These are phyloP conservation scores for Alternaria gansuensis DNA, from an alignment of 2,329 filamentous ascomycete species.

Conservation along the genomic window DNA sequence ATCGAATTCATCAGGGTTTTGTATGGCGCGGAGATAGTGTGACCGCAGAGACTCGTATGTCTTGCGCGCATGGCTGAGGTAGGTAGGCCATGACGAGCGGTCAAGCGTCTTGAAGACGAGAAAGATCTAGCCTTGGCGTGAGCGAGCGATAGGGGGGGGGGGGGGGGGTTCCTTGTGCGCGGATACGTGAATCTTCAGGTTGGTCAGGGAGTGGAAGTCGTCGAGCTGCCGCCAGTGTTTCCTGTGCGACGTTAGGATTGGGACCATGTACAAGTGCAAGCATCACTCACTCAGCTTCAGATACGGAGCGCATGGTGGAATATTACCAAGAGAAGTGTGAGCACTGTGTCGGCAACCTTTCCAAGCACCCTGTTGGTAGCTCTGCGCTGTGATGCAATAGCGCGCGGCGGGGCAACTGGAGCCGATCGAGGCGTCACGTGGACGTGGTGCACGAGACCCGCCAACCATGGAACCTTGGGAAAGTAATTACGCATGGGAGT, in stretches of 20 bases:
- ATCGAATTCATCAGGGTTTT: slow-evolving; percentile 82
- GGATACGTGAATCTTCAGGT: slow-evolving; percentile 51
- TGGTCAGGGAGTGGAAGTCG: slow-evolving; percentile 50
- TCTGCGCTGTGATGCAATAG: slow-evolving; percentile 28
- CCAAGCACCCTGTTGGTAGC: slow-evolving; percentile 48
- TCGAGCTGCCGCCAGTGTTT: slow-evolving; percentile 51
- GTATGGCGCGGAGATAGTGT: slow-evolving; percentile 82
- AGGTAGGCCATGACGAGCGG: slow-evolving; percentile 72
- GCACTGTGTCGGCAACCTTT: slow-evolving; percentile 17
- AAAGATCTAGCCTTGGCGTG: slow-evolving; percentile 68
- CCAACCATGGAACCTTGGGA: background rate
- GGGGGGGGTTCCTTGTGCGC: slow-evolving; percentile 49
- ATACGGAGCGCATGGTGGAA: slow-evolving; percentile 43
- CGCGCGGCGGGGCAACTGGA: slow-evolving; percentile 32
- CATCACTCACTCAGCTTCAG: slow-evolving; percentile 46
- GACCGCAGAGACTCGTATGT: slow-evolving; percentile 77
- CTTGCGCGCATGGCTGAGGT: slow-evolving; percentile 72
- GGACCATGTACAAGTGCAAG: background rate
- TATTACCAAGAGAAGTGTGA: slow-evolving; percentile 18
- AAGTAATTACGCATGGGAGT: background rate
- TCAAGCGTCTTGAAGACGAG: slow-evolving; percentile 76
- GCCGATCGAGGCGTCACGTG: slow-evolving; percentile 26
- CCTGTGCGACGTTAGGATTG: slow-evolving; percentile 34
- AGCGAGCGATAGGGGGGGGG: slow-evolving; percentile 14
- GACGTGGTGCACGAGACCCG: slow-evolving; percentile 16